Base-by-base conservation (phyloP, 768 basidiomycete species). In the Collybia mongolica region DNA sequence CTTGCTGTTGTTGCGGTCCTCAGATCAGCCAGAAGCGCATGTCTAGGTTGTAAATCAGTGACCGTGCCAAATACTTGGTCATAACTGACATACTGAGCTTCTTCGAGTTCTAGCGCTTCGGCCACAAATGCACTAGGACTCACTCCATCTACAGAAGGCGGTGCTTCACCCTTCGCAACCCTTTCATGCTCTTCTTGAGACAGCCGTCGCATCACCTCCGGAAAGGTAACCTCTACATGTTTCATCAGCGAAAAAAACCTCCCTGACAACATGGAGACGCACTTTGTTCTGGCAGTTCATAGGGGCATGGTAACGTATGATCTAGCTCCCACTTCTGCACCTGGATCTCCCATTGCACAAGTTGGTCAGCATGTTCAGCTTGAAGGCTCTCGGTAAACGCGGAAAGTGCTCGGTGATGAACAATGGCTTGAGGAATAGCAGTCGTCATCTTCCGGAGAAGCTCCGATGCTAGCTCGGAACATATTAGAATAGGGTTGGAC, bases 101-200 rank as follows among this genome's bases (percentile, higher is more conserved):
- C 52, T 24, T 50, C 48, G 15, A 57, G 36, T 29, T 43, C 37
- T 6, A 57, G 49, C 17, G 52, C 55, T 19, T 38, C 49, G 12
- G 49, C 39, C 4, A 57, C 41, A 20, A 51, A 57, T 5, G 4
- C 23, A 38, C 46, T 39, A 7, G 56, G 49, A 18, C 44, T 44
- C 12, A 42, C 24, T 53, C 48, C 15, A 29, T 48, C 38, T 39
- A 39, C 38, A 39, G 12, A 38, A 15, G 39, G 41, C 36, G 54
- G 17, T 11, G 19, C 26, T 6, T 22, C 26, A 17, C 46, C 54
- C 12, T 14, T 14, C 24, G 32, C 48, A 35, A 51, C 49, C 8
- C 19, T 23, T n/a, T 47, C 29, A 29, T 37, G 44, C 28, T 57
- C 56, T 39, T 57, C 49, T 41, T 57, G 22, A 1, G 53, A 44